Evolutionary conservation across 441 rosid genomes (phyloP).

Genomic region (Brassica hybrid): DNA sequence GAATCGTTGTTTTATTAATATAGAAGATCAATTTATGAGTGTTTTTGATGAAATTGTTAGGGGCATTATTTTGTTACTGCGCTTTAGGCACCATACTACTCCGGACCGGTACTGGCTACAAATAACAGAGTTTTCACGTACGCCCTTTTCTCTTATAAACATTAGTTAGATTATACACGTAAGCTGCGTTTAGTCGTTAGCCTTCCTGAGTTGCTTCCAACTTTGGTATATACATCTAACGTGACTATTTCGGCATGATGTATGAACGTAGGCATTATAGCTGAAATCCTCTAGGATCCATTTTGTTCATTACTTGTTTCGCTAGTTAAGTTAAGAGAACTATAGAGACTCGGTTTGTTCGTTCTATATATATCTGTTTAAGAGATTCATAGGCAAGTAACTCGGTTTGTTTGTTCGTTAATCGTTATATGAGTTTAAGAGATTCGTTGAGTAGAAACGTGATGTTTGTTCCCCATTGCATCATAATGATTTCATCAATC

Average conservation of each 20-base stretch:
- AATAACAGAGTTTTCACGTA: slow-evolving; percentile 18
- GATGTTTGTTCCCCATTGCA: slow-evolving; percentile 5
- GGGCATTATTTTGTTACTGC: no score
- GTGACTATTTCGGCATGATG: slow-evolving; percentile 9
- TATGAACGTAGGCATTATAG: slow-evolving; percentile 3
- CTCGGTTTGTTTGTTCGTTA: slow-evolving; percentile 1
- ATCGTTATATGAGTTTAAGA: background rate
- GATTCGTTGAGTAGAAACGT: slow-evolving; percentile 22
- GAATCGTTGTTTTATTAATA: no score
- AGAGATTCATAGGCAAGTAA: background rate
- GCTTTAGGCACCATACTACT: no score
- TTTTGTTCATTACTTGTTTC: slow-evolving; percentile 7
- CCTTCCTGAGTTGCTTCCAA: background rate
- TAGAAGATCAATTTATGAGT: no score
- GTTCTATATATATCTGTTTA: background rate
- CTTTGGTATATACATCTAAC: slow-evolving; percentile 18
- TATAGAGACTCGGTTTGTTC: background rate
- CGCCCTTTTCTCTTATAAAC: background rate
- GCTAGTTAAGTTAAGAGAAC: slow-evolving; percentile 16
- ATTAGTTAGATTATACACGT: background rate
- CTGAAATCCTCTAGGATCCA: slow-evolving; percentile 28
- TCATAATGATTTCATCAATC: slow-evolving; percentile 19
- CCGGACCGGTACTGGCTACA: no score
- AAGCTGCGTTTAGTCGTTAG: background rate
- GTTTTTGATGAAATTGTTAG: no score